A percentile compares a stretch with the other conserved stretches of the same genome.
These are phyloP conservation scores for Lenwebbia sp. DNA, from an alignment of 345 rosid species.

Conservation along the genomic window DNA sequence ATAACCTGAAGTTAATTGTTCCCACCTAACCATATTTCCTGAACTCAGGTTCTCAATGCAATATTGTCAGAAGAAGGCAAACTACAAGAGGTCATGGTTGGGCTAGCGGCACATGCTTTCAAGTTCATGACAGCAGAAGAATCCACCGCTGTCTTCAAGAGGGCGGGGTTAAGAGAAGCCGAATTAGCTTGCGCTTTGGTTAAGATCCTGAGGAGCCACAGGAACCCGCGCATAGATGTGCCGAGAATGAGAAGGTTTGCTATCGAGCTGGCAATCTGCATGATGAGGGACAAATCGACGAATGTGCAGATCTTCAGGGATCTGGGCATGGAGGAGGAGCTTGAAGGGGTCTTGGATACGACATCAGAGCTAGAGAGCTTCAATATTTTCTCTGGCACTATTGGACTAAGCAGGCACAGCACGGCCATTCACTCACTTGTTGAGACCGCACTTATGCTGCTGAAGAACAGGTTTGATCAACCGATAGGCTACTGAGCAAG, in stretches of 20 bases:
- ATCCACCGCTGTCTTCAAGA: conserved; percentile 15
- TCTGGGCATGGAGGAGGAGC: conserved; percentile 41
- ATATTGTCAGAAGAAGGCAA: conserved; percentile 48
- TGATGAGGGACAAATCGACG: conserved; percentile 42
- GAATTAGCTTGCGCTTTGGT: conserved; percentile 31
- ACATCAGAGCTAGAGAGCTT: conserved; percentile 72
- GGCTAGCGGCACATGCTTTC: conserved; percentile 44
- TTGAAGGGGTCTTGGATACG: conserved; percentile 44
- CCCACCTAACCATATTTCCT: not conserved
- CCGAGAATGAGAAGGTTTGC: conserved; percentile 60
- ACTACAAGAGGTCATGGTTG: conserved; percentile 72
- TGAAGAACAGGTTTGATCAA: not conserved
- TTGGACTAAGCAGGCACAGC: conserved; percentile 56
- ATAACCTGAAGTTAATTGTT: not conserved
- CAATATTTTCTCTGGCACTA: conserved; percentile 61
- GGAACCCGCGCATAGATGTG: conserved; percentile 32
- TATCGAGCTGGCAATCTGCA: conserved; percentile 58
- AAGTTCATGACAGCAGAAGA: conserved; percentile 44
- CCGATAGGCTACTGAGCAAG: not conserved
- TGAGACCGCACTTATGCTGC: conserved; percentile 5
- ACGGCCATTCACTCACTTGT: conserved; percentile 43
- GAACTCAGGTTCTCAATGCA: conserved; percentile 53
- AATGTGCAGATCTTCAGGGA: conserved; percentile 22
- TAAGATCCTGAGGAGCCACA: conserved; percentile 31
- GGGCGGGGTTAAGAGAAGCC: conserved; percentile 28